phyloP scores from a whole-genome alignment of 495 filamentous ascomycete genomes.

The Penicillium lagena region DNA sequence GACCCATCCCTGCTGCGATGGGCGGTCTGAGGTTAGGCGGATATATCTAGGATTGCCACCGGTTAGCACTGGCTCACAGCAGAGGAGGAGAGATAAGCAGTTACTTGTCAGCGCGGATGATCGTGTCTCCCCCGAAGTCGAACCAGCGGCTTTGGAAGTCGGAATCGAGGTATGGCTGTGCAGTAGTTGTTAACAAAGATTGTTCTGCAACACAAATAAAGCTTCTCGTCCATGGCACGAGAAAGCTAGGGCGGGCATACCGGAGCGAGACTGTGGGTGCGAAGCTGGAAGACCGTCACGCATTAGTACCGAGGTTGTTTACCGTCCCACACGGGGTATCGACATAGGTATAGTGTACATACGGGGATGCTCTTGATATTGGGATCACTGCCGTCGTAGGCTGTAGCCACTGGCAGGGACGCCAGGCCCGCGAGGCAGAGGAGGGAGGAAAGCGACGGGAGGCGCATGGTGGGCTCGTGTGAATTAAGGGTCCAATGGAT shows the following conservation, averaged over 20 bases:
- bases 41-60: slow-evolving; percentile 58
- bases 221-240: not conserved
- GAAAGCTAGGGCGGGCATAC: slow-evolving; percentile 24
- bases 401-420: slow-evolving; percentile 19
- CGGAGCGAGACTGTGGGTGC: slow-evolving; percentile 64
- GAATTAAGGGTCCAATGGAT: slow-evolving; percentile 16
- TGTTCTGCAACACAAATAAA: not conserved
- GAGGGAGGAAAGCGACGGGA: slow-evolving; percentile 33
- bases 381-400: slow-evolving; percentile 27
- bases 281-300: slow-evolving; percentile 45
- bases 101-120: slow-evolving; percentile 88
- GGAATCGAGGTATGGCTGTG: slow-evolving; percentile 90
- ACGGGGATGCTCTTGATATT: slow-evolving; percentile 55
- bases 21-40: slow-evolving; percentile 82
- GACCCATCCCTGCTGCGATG: slow-evolving; percentile 85
- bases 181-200: slow-evolving; percentile 18
- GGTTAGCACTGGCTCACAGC: slow-evolving; percentile 7
- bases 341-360: slow-evolving; percentile 5
- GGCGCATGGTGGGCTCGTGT: slow-evolving; percentile 21
- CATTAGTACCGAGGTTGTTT: no score
- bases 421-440: slow-evolving; percentile 33
- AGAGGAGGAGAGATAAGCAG: no score
- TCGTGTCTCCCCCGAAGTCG: slow-evolving; percentile 95
- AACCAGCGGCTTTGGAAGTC: slow-evolving; percentile 99
- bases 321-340: no score